Percentiles rank a stretch among this genome's conserved stretches.
phyloP scores from a whole-genome alignment of 176 grass and related monocot species.

The Avena eriantha region DNA sequence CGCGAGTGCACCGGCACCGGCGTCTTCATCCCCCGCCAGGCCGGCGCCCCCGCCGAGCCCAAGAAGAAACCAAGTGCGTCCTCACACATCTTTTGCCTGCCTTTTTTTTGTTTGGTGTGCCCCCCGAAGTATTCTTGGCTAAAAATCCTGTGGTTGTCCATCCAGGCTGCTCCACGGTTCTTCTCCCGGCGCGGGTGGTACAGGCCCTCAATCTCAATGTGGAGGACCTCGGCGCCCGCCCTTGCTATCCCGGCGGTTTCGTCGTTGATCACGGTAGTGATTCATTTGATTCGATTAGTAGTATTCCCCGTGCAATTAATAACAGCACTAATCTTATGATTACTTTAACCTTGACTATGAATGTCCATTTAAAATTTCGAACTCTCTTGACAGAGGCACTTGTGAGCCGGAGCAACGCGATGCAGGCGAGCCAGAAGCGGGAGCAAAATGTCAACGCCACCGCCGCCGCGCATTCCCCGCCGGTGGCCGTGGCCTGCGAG shows the following conservation, averaged over 20 bases:
- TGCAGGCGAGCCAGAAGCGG: constrained; percentile 46
- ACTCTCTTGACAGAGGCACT: constrained; percentile 49
- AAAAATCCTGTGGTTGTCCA: neutral
- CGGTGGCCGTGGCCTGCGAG: neutral
- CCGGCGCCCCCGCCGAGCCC: constrained; percentile 47
- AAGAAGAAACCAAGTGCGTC: constrained; percentile 72
- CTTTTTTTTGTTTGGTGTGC: neutral
- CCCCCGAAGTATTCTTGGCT: neutral
- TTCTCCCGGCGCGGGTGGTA: constrained; percentile 86
- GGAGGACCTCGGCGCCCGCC: constrained; percentile 75
- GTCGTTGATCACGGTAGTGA: constrained; percentile 59
- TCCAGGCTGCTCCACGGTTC: constrained; percentile 74
- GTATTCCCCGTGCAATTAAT: neutral
- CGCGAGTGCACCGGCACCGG: constrained; percentile 85
- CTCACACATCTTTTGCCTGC: neutral
- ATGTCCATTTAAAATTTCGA: neutral
- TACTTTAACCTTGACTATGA: neutral
- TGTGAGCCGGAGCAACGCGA: constrained; percentile 62
- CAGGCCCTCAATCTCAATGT: constrained; percentile 88
- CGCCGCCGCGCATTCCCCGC: neutral
- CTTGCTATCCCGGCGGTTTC: constrained; percentile 59
- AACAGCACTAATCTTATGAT: neutral
- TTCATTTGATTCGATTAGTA: no score
- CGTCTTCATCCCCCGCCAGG: constrained; percentile 81
- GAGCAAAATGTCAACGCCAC: neutral